Base-by-base conservation (phyloP, 179 eudicot genomes). In the Amaranthus tricolor region DNA sequence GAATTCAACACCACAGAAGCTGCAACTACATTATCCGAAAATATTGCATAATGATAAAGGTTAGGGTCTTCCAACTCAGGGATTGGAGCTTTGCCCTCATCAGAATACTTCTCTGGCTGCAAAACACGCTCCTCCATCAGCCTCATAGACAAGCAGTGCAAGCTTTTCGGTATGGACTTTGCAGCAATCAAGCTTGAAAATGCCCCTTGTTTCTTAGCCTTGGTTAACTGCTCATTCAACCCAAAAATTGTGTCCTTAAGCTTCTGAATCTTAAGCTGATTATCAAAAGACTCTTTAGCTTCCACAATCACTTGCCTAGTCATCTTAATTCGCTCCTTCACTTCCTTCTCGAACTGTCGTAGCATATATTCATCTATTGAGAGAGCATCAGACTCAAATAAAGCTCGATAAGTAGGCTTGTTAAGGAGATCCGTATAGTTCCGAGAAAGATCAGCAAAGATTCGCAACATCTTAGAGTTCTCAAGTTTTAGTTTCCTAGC, bases 1-100 rank as follows among this genome's bases (percentile, higher is more conserved):
- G 98, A 91, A 77, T 91, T 94, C 59, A 94, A 93, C 84, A 94
- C 98, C 58, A 92, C 98, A 9, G 97, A 92, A 24, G 97, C 97
- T 20, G 97, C 98, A 74, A 94, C 79, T 12, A 94, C 97, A 72
- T 94, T 92, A 75, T 92, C 94, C 0, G 96, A 92, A 80, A 94
- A 92, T 47, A 94, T 90, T 0, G 97, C 98, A 53, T 94, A 94
- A 77, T 94, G 98, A 68, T 86, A 92, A 72, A 89, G 91, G 72
- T 78, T 85, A 40, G 98, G 96, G 79, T 94, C 98, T 81, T 91
- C 97, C 76, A 94, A 76, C 68, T 87, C 96, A 0, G 89, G 92
- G 62, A 84, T 84, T 14, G 78, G 77, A 2, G 90, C 78, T 70
- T 89, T 88, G 55, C 86, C 92, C 75, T 88, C 96, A 53, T 94